Conservation (phyloP, 768 basidiomycete genomes). For the Boletus vinaceobasis region DNA sequence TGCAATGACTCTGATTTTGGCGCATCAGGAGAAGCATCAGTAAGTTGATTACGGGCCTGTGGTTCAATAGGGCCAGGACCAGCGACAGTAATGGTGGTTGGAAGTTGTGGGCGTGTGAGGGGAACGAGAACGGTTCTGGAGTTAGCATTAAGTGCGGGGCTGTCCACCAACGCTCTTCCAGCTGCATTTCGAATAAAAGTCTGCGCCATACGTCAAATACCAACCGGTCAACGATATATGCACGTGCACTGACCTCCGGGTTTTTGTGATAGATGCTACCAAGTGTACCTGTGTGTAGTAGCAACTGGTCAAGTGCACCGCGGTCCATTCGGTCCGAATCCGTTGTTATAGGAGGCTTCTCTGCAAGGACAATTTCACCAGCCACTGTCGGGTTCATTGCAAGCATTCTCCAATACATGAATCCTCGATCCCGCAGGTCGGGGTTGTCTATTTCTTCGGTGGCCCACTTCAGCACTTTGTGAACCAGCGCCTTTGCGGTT, state of each 20-base stretch:
- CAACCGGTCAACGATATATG: not conserved
- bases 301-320: constrained; percentile 89
- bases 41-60: constrained; percentile 23
- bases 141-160: constrained; percentile 82
- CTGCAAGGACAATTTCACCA: constrained; percentile 84
- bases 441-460: constrained; percentile 99
- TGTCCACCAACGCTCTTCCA: constrained; percentile 79
- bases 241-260: constrained; percentile 62
- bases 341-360: constrained; percentile 96
- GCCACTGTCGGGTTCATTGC: constrained; percentile 90
- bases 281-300: constrained; percentile 90
- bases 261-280: constrained; percentile 98
- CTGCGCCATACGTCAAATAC: constrained; percentile 36
- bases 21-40: constrained; percentile 21
- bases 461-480: constrained; percentile 94
- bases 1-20: constrained; percentile 32
- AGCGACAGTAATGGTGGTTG: constrained; percentile 44
- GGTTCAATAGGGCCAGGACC: constrained; percentile 50
- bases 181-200: constrained; percentile 92
- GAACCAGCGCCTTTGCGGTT: constrained; percentile 82
- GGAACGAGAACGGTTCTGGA: constrained; percentile 72
- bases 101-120: constrained; percentile 50
- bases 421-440: constrained; percentile 93
- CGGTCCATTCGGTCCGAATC: constrained; percentile 98
- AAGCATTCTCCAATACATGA: constrained; percentile 99